A percentile compares a stretch with the other conserved stretches of the same genome.
phyloP scores from a whole-genome alignment of 768 basidiomycete species.

The Pulveroboletus sp. region DNA sequence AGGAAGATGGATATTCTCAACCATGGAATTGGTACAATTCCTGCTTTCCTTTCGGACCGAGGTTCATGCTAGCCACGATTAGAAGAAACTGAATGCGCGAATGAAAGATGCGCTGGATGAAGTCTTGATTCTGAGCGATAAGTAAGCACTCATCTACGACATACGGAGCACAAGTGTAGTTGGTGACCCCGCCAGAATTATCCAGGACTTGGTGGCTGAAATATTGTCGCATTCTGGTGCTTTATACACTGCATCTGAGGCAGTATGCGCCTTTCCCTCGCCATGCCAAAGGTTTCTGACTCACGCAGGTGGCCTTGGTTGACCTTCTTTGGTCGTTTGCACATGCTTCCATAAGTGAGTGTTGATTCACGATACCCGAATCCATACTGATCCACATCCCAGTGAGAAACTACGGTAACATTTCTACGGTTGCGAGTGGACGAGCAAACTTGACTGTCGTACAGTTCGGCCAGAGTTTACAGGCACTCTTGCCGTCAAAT shows the following conservation, averaged over 20 bases:
- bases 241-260: constrained; percentile 89
- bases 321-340: constrained; percentile 93
- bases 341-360: constrained; percentile 73
- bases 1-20: constrained; percentile 72
- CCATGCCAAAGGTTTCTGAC: neutral
- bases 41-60: neutral
- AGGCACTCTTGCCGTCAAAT: constrained; percentile 83
- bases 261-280: constrained; percentile 39
- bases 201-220: constrained; percentile 69
- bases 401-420: constrained; percentile 50
- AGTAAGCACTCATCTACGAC: constrained; percentile 36
- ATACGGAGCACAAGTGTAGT: neutral
- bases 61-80: neutral
- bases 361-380: neutral
- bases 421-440: neutral
- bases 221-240: constrained; percentile 71
- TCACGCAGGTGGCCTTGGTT: constrained; percentile 67
- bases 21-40: constrained; percentile 66
- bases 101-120: constrained; percentile 93
- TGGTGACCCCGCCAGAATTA: constrained; percentile 48
- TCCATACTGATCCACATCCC: neutral
- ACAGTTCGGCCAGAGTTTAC: constrained; percentile 90
- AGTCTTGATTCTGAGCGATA: constrained; percentile 79
- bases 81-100: constrained; percentile 86
- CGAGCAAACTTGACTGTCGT: neutral